Evolutionary conservation across 2,329 filamentous ascomycete species (phyloP).

Genomic region (Verticillium zaregamsianum): DNA sequence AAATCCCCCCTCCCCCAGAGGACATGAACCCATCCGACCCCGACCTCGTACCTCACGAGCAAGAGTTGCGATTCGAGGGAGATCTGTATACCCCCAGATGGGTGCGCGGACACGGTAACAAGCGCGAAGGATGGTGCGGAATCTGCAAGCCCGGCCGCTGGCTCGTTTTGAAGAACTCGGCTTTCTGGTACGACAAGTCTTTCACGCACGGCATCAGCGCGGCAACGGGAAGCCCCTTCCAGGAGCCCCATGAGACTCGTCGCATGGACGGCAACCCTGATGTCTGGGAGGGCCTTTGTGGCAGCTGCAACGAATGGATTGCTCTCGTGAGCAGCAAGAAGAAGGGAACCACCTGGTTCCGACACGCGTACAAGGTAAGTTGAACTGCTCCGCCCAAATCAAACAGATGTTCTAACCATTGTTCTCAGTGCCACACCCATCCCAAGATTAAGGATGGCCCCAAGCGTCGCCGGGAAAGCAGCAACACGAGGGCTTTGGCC

Average conservation of each 20-base stretch:
- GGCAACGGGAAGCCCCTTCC: conserved; percentile 73
- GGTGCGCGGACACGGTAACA: conserved; percentile 82
- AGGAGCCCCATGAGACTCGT: conserved; percentile 69
- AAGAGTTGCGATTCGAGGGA: conserved; percentile 72
- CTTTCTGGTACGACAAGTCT: conserved; percentile 91
- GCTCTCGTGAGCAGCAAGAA: conserved; percentile 81
- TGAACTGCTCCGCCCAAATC: neutral
- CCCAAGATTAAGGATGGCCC: conserved; percentile 68
- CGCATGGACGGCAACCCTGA: conserved; percentile 77
- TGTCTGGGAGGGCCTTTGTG: conserved; percentile 76
- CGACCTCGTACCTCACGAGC: conserved; percentile 72
- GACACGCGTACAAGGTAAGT: conserved; percentile 80
- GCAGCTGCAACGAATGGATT: conserved; percentile 77
- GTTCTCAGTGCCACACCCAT: conserved; percentile 61
- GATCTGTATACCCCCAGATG: conserved; percentile 81
- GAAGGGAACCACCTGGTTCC: conserved; percentile 89
- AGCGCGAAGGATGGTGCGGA: conserved; percentile 85
- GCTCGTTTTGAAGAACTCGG: conserved; percentile 85
- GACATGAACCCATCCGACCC: conserved; percentile 79
- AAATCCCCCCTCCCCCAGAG: conserved; percentile 68
- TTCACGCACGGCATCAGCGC: conserved; percentile 86
- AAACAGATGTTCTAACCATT: conserved; percentile 15
- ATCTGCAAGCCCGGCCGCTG: conserved; percentile 83
- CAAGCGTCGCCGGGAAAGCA: conserved; percentile 62
- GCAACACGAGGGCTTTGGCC: conserved; percentile 40